Conservation (phyloP, 192 early-diverging fungal genomes). For the Coemansia sp. region DNA sequence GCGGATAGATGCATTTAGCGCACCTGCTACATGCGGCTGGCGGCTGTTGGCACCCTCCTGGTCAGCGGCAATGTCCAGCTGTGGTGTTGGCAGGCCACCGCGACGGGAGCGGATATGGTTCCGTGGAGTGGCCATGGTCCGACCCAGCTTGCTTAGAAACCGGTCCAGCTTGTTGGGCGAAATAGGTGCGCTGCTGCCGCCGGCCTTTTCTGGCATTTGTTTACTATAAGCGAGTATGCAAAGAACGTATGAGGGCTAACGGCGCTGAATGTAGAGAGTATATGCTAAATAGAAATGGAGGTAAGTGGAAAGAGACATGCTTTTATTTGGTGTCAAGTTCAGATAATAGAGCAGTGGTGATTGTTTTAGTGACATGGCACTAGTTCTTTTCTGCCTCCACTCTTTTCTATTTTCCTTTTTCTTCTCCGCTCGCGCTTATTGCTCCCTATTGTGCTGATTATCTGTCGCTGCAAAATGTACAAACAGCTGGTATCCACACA, state of each 20-base stretch:
- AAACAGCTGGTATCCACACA: conserved; percentile 15
- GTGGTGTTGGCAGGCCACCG: conserved; percentile 12
- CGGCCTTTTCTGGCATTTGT: conserved; percentile 10
- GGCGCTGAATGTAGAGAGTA: no score
- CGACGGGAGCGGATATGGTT: conserved; percentile 26
- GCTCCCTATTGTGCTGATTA: conserved; percentile 1
- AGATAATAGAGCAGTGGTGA: no score
- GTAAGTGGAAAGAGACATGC: no score
- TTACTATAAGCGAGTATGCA: neutral
- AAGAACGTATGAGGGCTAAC: neutral
- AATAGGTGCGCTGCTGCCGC: neutral
- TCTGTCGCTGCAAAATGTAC: conserved; percentile 13
- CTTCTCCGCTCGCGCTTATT: conserved; percentile 6
- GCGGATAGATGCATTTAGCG: conserved; percentile 11
- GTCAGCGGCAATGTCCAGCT: conserved; percentile 12
- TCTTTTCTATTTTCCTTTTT: conserved; percentile 7
- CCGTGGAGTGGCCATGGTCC: conserved; percentile 23
- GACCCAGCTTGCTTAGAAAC: conserved; percentile 22
- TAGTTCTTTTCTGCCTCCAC: neutral
- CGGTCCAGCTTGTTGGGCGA: conserved; percentile 24
- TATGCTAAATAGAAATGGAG: no score
- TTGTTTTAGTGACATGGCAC: neutral
- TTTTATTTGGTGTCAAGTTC: no score
- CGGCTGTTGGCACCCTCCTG: neutral
- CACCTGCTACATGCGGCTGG: neutral